A percentile compares a stretch with the other conserved stretches of the same genome.
Evolutionary conservation across 768 basidiomycete genomes (phyloP).

Genomic region (Boletus subparvulus): DNA sequence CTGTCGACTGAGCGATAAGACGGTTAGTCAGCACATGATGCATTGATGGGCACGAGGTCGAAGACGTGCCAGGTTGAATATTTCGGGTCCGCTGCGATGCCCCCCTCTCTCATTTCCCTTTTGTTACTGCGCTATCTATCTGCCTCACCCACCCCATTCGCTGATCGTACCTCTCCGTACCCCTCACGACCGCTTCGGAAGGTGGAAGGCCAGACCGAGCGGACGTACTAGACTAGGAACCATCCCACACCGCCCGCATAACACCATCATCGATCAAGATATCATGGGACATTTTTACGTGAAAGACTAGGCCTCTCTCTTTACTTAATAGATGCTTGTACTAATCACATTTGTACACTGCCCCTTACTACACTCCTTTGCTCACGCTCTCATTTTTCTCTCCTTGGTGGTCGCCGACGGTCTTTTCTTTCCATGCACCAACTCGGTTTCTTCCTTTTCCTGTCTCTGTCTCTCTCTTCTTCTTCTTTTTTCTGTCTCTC

Average conservation of each 20-base stretch:
- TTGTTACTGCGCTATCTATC: conserved; percentile 15
- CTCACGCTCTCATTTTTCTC: not conserved
- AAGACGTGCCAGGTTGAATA: conserved; percentile 1
- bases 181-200: conserved; percentile 4
- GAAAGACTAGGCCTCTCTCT: not conserved
- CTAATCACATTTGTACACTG: conserved; percentile 7
- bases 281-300: conserved; percentile 1
- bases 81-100: conserved; percentile 17
- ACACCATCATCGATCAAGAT: conserved; percentile 5
- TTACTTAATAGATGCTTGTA: conserved; percentile 11
- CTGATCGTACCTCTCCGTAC: not conserved
- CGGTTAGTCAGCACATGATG: conserved; percentile 1
- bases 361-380: not conserved
- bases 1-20: conserved; percentile 39
- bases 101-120: not conserved
- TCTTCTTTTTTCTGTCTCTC: not conserved
- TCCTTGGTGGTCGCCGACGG: not conserved
- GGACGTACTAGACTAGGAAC: conserved; percentile 5
- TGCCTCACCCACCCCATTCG: not conserved
- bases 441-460: not conserved
- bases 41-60: conserved; percentile 4
- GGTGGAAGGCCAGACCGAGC: conserved; percentile 6
- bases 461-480: not conserved
- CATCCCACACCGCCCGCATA: not conserved
- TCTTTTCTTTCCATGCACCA: not conserved